A percentile compares a stretch with the other conserved stretches of the same genome.
These are phyloP conservation scores for Aureobasidium sp. DNA, from an alignment of 2,329 filamentous ascomycete genomes.

Conservation along the genomic window DNA sequence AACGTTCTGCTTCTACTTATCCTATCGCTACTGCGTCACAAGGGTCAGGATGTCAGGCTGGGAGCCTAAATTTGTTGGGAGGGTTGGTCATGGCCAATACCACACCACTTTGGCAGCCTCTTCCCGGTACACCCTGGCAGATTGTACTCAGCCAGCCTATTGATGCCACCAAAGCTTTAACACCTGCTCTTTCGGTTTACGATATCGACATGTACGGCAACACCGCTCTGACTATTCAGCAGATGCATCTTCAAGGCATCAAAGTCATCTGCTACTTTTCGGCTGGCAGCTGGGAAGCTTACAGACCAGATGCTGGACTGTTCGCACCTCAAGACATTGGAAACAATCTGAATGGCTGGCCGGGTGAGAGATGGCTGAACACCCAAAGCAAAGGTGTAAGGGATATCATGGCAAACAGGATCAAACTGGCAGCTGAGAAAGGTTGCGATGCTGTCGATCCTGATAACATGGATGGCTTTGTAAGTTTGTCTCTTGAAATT, in stretches of 20 bases:
- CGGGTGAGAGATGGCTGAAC: conserved; percentile 60
- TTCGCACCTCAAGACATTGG: conserved; percentile 54
- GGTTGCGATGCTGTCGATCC: conserved; percentile 35
- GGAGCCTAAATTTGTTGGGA: neutral
- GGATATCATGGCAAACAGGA: conserved; percentile 55
- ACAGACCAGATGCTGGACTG: conserved; percentile 50
- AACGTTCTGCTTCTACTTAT: neutral
- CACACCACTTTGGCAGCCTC: conserved; percentile 44
- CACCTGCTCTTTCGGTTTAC: conserved; percentile 49
- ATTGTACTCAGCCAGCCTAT: conserved; percentile 49
- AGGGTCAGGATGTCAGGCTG: neutral
- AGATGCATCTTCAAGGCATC: conserved; percentile 46
- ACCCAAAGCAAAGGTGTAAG: conserved; percentile 53
- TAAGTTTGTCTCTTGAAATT: neutral
- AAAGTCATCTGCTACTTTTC: conserved; percentile 71
- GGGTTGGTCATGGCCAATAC: neutral
- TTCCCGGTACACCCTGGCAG: conserved; percentile 51
- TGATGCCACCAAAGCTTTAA: conserved; percentile 25
- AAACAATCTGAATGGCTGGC: conserved; percentile 55
- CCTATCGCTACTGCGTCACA: neutral
- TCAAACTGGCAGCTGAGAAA: conserved; percentile 48
- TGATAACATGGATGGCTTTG: conserved; percentile 21
- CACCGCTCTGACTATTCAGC: conserved; percentile 38
- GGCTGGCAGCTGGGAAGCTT: conserved; percentile 61
- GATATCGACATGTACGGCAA: conserved; percentile 57